A percentile compares a stretch with the other conserved stretches of the same genome.
phyloP scores from a whole-genome alignment of 495 filamentous ascomycete species.

The Podospora pseudocomata region DNA sequence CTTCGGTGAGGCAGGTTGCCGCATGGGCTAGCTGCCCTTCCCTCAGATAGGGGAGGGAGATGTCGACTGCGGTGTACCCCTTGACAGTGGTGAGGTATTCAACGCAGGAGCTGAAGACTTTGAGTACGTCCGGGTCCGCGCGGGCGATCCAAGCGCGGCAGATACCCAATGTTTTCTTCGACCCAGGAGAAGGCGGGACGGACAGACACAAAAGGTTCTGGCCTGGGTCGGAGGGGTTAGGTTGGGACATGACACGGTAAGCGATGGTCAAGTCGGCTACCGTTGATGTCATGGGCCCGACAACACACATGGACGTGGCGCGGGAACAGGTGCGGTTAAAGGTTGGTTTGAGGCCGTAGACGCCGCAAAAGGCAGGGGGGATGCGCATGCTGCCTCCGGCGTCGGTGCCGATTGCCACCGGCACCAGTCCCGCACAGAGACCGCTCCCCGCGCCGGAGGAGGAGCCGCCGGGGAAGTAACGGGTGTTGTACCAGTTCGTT shows the following conservation, averaged over 20 bases:
- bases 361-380: slow-evolving; percentile 76
- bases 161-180: slow-evolving; percentile 61
- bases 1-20: slow-evolving; percentile 74
- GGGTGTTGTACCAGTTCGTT: slow-evolving; percentile 72
- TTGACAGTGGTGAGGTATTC: slow-evolving; percentile 54
- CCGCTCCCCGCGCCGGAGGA: slow-evolving; percentile 82
- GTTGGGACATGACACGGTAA: slow-evolving; percentile 69
- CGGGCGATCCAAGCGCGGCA: slow-evolving; percentile 71
- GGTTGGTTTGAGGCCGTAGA: slow-evolving; percentile 83
- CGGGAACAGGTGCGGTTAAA: slow-evolving; percentile 63
- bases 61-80: slow-evolving; percentile 67
- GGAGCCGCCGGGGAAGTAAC: slow-evolving; percentile 85
- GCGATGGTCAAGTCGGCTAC: slow-evolving; percentile 79
- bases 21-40: slow-evolving; percentile 76
- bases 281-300: slow-evolving; percentile 72
- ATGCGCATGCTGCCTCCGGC: slow-evolving; percentile 80
- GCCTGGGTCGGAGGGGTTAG: slow-evolving; percentile 53
- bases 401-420: slow-evolving; percentile 80
- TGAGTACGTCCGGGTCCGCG: slow-evolving; percentile 59
- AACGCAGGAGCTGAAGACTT: slow-evolving; percentile 58
- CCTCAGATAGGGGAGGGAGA: slow-evolving; percentile 70
- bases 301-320: slow-evolving; percentile 61
- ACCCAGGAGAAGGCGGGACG: slow-evolving; percentile 37
- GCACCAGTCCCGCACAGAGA: slow-evolving; percentile 69
- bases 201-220: slow-evolving; percentile 41